A percentile compares a stretch with the other conserved stretches of the same genome.
These are phyloP conservation scores for Kwoniella dejecticola DNA, from an alignment of 768 basidiomycete species.

Conservation along the genomic window DNA sequence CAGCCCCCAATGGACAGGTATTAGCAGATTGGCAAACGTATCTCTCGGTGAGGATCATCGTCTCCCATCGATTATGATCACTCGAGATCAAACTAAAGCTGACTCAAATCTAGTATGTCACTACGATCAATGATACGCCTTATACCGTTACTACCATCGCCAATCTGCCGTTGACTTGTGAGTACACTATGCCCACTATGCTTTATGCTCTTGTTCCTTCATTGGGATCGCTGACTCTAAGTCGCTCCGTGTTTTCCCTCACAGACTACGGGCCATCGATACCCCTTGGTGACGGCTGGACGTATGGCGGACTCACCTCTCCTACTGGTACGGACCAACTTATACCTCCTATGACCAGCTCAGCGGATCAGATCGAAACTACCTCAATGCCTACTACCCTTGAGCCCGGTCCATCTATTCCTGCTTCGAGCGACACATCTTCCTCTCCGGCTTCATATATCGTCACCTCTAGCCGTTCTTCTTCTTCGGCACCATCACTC, in stretches of 20 bases:
- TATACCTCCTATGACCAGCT: background rate
- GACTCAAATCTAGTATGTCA: background rate
- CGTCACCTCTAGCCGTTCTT: background rate
- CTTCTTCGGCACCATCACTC: too few relatives aligned
- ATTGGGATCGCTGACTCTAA: background rate
- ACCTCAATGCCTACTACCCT: background rate
- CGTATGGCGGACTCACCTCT: constrained; percentile 38
- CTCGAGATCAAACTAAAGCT: background rate
- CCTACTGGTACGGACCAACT: constrained; percentile 13
- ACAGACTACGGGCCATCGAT: constrained; percentile 43
- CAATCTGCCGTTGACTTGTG: constrained; percentile 35
- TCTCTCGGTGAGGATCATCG: constrained; percentile 21
- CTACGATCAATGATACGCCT: constrained; percentile 20
- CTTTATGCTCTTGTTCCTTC: too few relatives aligned
- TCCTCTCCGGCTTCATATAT: background rate
- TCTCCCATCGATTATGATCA: background rate
- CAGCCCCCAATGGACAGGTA: constrained; percentile 33
- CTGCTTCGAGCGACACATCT: background rate
- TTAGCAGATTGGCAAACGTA: constrained; percentile 40
- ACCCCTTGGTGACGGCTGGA: constrained; percentile 38
- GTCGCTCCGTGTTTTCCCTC: background rate
- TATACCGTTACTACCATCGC: constrained; percentile 29
- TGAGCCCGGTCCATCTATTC: background rate
- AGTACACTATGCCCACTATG: too few relatives aligned
- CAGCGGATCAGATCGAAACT: background rate